Conservation (phyloP, 1,284 basidiomycete genomes). For the Pseudozyma pruni region DNA sequence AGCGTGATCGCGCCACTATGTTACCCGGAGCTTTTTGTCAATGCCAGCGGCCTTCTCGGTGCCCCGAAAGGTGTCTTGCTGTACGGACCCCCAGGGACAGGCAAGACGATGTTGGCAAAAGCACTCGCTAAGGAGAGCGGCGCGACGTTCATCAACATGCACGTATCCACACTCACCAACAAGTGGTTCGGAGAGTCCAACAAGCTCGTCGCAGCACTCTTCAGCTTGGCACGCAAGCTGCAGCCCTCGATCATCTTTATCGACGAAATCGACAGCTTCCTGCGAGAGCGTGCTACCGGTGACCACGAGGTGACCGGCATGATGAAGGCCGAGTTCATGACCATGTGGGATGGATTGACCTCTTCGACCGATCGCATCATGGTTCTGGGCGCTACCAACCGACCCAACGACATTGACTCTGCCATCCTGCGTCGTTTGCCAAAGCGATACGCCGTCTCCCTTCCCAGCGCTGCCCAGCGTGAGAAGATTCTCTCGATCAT, state of each 20-base stretch:
- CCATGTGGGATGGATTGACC: conserved; percentile 97
- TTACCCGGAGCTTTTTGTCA: conserved; percentile 86
- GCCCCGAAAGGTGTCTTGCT: conserved; percentile 72
- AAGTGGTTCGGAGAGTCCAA: conserved; percentile 97
- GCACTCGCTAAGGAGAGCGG: conserved; percentile 80
- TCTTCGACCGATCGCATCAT: conserved; percentile 83
- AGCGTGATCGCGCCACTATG: conserved; percentile 95
- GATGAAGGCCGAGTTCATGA: conserved; percentile 99
- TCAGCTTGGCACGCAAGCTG: conserved; percentile 79
- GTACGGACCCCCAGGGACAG: conserved; percentile 69
- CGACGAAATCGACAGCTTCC: conserved; percentile 86
- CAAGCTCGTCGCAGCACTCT: conserved; percentile 86
- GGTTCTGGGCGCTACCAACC: conserved; percentile 94
- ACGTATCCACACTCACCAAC: conserved; percentile 71
- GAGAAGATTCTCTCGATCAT: conserved; percentile 89
- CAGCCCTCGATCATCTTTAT: conserved; percentile 84
- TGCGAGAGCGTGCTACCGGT: conserved; percentile 83
- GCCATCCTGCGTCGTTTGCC: conserved; percentile 97
- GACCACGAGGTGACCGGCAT: conserved; percentile 98
- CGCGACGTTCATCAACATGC: conserved; percentile 81
- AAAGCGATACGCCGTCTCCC: conserved; percentile 89
- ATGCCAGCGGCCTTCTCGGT: conserved; percentile 72
- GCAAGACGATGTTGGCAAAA: conserved; percentile 71
- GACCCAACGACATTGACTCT: conserved; percentile 93
- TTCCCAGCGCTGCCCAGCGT: conserved; percentile 85